Percentiles rank a stretch among this genome's conserved stretches.
These are phyloP conservation scores for Fusarium robinianum DNA, from an alignment of 2,329 filamentous ascomycete genomes.

Conservation along the genomic window DNA sequence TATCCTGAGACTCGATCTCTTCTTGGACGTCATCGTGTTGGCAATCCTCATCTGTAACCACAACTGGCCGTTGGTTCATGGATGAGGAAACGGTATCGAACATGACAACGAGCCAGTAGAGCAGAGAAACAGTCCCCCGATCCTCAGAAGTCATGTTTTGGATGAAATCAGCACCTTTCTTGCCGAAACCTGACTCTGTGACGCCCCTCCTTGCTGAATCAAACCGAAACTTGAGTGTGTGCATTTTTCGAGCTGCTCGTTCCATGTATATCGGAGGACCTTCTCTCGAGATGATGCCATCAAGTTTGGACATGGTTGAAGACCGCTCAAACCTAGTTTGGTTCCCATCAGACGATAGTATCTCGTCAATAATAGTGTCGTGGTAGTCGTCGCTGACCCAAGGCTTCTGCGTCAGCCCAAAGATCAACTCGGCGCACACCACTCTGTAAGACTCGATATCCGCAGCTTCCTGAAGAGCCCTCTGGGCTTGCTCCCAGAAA, in stretches of 20 bases:
- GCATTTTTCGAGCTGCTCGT: conserved; percentile 33
- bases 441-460: conserved; percentile 45
- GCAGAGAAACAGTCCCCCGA: conserved; percentile 53
- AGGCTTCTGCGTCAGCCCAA: conserved; percentile 44
- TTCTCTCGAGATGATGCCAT: conserved; percentile 29
- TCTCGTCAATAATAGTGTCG: neutral
- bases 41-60: conserved; percentile 46
- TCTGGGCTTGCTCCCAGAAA: conserved; percentile 45
- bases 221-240: conserved; percentile 34
- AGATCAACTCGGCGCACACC: conserved; percentile 45
- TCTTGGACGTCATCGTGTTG: conserved; percentile 38
- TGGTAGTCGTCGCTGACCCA: conserved; percentile 24
- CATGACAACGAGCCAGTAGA: conserved; percentile 65
- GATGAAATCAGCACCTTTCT: neutral
- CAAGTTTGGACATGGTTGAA: conserved; percentile 19
- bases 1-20: conserved; percentile 9
- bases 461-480: conserved; percentile 41
- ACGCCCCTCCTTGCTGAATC: conserved; percentile 25
- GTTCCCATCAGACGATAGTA: conserved; percentile 1
- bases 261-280: conserved; percentile 30
- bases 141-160: conserved; percentile 29
- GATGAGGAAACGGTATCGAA: conserved; percentile 61
- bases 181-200: conserved; percentile 1
- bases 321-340: conserved; percentile 14
- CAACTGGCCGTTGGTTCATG: conserved; percentile 48